These are phyloP conservation scores for Primulina huaijiensis DNA, from an alignment of 257 asterid species.

Conservation along the genomic window DNA sequence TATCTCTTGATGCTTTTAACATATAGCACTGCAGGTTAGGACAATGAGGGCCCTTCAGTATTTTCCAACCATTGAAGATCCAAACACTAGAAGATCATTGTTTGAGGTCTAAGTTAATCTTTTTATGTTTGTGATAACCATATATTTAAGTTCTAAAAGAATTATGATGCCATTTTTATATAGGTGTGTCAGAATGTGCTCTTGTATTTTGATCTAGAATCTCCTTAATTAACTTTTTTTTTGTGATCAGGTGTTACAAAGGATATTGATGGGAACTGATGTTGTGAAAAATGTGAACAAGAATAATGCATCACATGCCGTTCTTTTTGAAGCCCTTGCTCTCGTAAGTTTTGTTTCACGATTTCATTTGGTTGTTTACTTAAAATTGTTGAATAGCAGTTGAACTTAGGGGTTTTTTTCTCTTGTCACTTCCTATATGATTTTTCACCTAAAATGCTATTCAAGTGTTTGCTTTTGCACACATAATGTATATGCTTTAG, in stretches of 20 bases:
- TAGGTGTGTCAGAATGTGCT: neutral
- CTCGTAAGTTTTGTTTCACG: constrained; percentile 53
- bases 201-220: constrained; percentile 13
- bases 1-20: constrained; percentile 16
- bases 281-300: constrained; percentile 99
- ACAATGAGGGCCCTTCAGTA: constrained; percentile 99
- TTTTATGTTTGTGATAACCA: constrained; percentile 18
- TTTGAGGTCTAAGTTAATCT: constrained; percentile 67
- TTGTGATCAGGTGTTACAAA: constrained; percentile 74
- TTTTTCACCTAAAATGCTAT: neutral
- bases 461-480: neutral
- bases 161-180: neutral
- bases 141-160: constrained; percentile 5
- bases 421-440: neutral
- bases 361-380: neutral
- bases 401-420: neutral
- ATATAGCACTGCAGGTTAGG: constrained; percentile 62
- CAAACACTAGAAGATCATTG: constrained; percentile 88
- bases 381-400: neutral
- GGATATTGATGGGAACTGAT: constrained; percentile 98
- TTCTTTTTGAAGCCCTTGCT: constrained; percentile 98
- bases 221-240: constrained; percentile 17
- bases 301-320: constrained; percentile 99
- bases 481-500: neutral
- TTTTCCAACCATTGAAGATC: constrained; percentile 97